Conservation (phyloP, 331 rosid genomes). For the Arachis monticola region DNA sequence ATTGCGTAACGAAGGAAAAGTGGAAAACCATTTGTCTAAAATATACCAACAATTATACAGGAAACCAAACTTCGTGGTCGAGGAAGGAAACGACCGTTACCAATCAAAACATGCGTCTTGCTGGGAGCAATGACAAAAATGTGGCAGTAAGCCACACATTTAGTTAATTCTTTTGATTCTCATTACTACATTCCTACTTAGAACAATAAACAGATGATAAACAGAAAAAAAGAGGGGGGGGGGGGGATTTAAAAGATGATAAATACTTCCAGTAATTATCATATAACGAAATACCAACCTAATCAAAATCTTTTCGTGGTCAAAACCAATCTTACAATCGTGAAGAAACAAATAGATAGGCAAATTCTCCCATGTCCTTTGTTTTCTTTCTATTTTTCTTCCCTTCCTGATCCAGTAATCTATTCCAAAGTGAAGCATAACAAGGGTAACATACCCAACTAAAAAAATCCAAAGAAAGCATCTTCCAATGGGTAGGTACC, state of each 20-base stretch:
- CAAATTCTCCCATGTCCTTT: conserved; percentile 16
- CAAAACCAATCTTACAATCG: conserved; percentile 39
- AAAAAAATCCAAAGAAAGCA: conserved; percentile 42
- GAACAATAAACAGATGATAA: conserved; percentile 1
- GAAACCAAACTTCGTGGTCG: not conserved
- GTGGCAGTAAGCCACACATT: conserved; percentile 7
- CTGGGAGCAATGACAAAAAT: not conserved
- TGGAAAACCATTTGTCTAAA: not conserved
- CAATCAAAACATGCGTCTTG: not conserved
- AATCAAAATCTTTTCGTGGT: conserved; percentile 20
- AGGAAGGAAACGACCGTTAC: not conserved
- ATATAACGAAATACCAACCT: conserved; percentile 16
- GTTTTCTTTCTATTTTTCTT: not conserved
- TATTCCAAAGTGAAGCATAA: conserved; percentile 39
- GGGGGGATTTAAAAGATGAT: not conserved
- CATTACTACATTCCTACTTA: conserved; percentile 19
- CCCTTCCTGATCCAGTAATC: conserved; percentile 31
- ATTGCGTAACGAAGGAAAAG: not conserved
- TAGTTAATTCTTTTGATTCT: conserved; percentile 1
- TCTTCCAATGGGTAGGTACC: conserved; percentile 30
- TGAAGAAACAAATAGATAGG: conserved; percentile 20
- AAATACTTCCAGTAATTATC: conserved; percentile 29
- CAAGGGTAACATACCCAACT: conserved; percentile 38
- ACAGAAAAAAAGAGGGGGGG: no score
- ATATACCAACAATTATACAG: not conserved